Evolutionary conservation across 2,329 filamentous ascomycete species (phyloP).

Genomic region (Ophiocordyceps camponoti-rufipedis): DNA sequence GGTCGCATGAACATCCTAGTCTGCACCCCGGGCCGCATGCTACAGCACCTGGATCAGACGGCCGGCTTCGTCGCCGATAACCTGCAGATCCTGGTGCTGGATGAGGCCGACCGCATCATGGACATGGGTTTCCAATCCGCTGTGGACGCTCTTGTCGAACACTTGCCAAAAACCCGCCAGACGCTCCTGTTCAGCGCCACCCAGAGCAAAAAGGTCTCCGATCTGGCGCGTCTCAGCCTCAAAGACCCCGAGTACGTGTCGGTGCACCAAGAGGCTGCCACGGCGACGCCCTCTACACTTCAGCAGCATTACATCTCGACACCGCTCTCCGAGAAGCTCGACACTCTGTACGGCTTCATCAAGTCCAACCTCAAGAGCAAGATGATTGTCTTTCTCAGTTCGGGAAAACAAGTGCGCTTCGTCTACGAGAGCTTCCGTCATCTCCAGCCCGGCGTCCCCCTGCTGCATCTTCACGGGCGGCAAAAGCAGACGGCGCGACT

Average conservation of each 20-base stretch:
- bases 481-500: conserved; percentile 83
- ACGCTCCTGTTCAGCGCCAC: conserved; percentile 93
- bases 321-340: conserved; percentile 71
- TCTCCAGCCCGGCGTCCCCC: conserved; percentile 80
- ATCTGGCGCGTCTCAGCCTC: conserved; percentile 74
- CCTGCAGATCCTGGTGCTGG: conserved; percentile 78
- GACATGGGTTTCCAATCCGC: conserved; percentile 91
- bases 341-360: conserved; percentile 86
- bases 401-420: conserved; percentile 90
- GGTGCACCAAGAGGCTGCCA: conserved; percentile 66
- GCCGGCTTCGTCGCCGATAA: conserved; percentile 79
- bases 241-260: conserved; percentile 88
- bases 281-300: conserved; percentile 65
- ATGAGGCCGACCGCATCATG: conserved; percentile 92
- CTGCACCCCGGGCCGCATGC: conserved; percentile 83
- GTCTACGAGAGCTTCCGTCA: conserved; percentile 87
- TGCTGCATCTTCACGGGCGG: conserved; percentile 82
- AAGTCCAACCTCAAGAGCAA: conserved; percentile 82
- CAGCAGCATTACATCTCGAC: conserved; percentile 86
- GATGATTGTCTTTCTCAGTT: conserved; percentile 88
- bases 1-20: conserved; percentile 93
- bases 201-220: conserved; percentile 85
- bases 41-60: conserved; percentile 92
- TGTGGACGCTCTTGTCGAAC: conserved; percentile 83
- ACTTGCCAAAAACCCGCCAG: conserved; percentile 70